These are phyloP conservation scores for Neurospora pannonica DNA, from an alignment of 495 filamentous ascomycete species.

Conservation along the genomic window DNA sequence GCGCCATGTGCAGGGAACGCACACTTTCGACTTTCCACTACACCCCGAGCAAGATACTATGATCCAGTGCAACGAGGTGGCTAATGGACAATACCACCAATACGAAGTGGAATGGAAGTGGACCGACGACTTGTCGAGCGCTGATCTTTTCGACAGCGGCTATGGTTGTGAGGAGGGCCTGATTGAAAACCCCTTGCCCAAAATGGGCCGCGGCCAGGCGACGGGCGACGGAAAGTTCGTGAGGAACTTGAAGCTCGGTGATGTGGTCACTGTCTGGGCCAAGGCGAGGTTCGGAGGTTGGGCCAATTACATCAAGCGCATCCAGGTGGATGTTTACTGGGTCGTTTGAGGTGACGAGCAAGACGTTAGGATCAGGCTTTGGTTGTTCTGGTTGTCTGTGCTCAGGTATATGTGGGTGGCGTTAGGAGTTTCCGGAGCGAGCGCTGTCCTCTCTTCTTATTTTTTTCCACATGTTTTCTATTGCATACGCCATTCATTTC, in stretches of 20 bases:
- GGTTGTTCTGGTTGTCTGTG: not conserved
- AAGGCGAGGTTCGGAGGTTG: slow-evolving; percentile 54
- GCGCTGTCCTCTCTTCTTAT: not conserved
- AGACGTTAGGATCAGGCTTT: not conserved
- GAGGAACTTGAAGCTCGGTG: slow-evolving; percentile 48
- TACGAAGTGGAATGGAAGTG: slow-evolving; percentile 49
- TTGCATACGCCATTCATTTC: not conserved
- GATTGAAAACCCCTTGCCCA: slow-evolving; percentile 31
- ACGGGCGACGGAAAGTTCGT: slow-evolving; percentile 50
- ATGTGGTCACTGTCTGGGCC: slow-evolving; percentile 57
- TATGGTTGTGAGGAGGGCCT: not conserved
- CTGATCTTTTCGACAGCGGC: not conserved
- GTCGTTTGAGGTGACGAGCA: slow-evolving; percentile 34
- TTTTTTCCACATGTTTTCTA: not conserved
- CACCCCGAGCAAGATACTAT: slow-evolving; percentile 27
- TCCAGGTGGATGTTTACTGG: slow-evolving; percentile 56
- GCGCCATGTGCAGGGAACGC: not conserved
- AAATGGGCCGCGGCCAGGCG: slow-evolving; percentile 41
- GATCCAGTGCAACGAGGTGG: slow-evolving; percentile 46
- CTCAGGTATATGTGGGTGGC: not conserved
- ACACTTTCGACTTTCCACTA: slow-evolving; percentile 30
- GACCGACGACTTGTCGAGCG: slow-evolving; percentile 35
- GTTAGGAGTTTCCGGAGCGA: not conserved
- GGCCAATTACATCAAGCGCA: slow-evolving; percentile 46
- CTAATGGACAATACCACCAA: slow-evolving; percentile 21